A percentile compares a stretch with the other conserved stretches of the same genome.
These are phyloP conservation scores for Lachancea dasiensis DNA, from an alignment of 805 yeast species.

Conservation along the genomic window DNA sequence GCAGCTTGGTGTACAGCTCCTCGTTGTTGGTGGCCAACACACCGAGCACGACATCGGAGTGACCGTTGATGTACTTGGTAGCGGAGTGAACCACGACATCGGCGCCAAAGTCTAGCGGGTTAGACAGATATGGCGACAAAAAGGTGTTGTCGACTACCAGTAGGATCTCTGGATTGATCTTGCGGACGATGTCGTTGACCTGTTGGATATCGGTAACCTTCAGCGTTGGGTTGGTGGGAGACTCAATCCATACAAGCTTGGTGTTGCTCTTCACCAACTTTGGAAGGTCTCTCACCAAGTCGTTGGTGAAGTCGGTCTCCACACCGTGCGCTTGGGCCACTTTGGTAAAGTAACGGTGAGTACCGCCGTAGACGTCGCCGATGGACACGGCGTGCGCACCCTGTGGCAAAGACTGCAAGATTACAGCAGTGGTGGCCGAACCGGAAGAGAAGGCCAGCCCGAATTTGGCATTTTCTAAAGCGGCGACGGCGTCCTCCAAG, in stretches of 20 bases:
- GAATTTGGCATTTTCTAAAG: slow-evolving; percentile 68
- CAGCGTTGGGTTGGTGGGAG: slow-evolving; percentile 85
- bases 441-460: slow-evolving; percentile 83
- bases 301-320: slow-evolving; percentile 57
- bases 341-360: slow-evolving; percentile 83
- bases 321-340: slow-evolving; percentile 80
- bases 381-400: slow-evolving; percentile 71
- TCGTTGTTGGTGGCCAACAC: slow-evolving; percentile 65
- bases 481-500: slow-evolving; percentile 72
- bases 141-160: slow-evolving; percentile 86
- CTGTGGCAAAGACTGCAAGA: slow-evolving; percentile 65
- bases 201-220: slow-evolving; percentile 66
- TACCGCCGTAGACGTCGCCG: slow-evolving; percentile 88
- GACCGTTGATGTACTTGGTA: slow-evolving; percentile 88
- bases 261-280: slow-evolving; percentile 54
- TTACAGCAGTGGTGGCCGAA: slow-evolving; percentile 73
- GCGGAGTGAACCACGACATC: slow-evolving; percentile 86
- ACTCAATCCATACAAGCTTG: slow-evolving; percentile 77
- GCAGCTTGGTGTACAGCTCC: slow-evolving; percentile 52
- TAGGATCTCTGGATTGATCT: slow-evolving; percentile 46
- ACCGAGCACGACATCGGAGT: slow-evolving; percentile 87
- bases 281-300: slow-evolving; percentile 55
- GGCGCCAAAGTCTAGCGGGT: slow-evolving; percentile 78
- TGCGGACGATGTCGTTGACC: slow-evolving; percentile 51
- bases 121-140: slow-evolving; percentile 79